Evolutionary conservation across 352 stramenopile genomes (phyloP), one percentile per base, ranked within the genome.

Genomic region (Aphanomyces invadans): DNA sequence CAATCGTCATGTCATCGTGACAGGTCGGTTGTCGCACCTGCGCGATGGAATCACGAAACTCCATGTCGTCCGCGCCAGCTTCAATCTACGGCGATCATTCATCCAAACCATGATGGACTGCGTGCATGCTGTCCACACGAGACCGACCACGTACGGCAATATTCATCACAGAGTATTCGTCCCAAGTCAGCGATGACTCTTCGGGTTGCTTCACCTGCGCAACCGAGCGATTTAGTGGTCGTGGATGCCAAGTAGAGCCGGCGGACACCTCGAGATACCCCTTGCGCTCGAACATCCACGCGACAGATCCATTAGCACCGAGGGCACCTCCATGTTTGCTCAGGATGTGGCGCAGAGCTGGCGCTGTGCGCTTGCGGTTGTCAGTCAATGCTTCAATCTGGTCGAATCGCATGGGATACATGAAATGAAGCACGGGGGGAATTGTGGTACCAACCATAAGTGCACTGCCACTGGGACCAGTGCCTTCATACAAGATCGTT

Each of bases 201-300:
- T 70, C 64, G 0, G 39, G 36, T 44, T 61, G 39, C n/a, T 46
- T 44, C 7, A 67, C 44, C 44, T 57, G 39, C 9, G 32, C 32
- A n/a, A n/a, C 12, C 19, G 23, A 19, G 12, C 12, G 51, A 48
- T 21, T 46, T n/a, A n/a, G 29, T 57, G 29, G 21, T 57, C 51
- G 21, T 21, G 21, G 12, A 23, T 31, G 29, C 19, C 23, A 57
- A 23, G 29, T 46, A 23, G 12, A 21, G 23, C 51, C 19, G 51
- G 12, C 19, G 51, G 48, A 21, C 11, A 92, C 82, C 76, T 92
- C 81, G 28, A 92, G 69, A 69, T 90, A 92, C 11, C 84, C 84
- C 70, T 92, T 92, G 72, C 73, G 80, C 63, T 90, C 80, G 57
- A 90, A 92, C 81, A 90, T 90, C 84, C 84, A 92, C 5, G 82